Conservation (phyloP, 169 alveolate genomes). For the Pseudocohnilembus persalinus region DNA sequence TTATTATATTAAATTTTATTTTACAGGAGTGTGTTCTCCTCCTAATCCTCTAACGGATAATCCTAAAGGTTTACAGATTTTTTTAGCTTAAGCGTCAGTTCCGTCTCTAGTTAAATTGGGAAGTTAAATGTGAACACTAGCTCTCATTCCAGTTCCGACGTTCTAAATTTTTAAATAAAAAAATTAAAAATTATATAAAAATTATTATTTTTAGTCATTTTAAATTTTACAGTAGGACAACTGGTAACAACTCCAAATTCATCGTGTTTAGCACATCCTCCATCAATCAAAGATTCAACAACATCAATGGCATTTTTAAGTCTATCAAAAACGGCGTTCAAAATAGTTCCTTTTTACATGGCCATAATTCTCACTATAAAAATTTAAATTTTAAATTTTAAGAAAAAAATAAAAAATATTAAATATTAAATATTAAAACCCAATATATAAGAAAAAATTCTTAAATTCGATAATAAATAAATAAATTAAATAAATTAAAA, state of each 20-base stretch:
- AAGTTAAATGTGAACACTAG: not conserved
- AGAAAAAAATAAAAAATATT: no score
- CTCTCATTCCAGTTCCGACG: not conserved
- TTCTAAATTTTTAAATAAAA: not conserved
- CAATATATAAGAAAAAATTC: no score
- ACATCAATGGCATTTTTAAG: constrained; percentile 1
- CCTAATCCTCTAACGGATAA: not conserved
- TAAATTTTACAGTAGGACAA: constrained; percentile 24
- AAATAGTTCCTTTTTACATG: constrained; percentile 37
- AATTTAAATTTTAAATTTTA: no score
- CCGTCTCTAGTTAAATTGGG: not conserved
- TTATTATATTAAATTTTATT: no score
- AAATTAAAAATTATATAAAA: no score
- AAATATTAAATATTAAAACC: no score
- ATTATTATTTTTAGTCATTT: no score
- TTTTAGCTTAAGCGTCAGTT: not conserved
- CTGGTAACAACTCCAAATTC: constrained; percentile 41
- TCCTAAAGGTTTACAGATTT: not conserved
- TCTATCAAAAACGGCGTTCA: constrained; percentile 40
- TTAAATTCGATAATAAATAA: no score
- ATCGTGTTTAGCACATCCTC: constrained; percentile 23
- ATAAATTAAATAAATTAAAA: no score
- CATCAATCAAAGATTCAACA: constrained; percentile 15
- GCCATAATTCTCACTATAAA: constrained; percentile 45
- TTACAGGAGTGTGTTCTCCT: not conserved